These are phyloP conservation scores for Eimeria brunetti DNA, from an alignment of 169 alveolate genomes.

Conservation along the genomic window DNA sequence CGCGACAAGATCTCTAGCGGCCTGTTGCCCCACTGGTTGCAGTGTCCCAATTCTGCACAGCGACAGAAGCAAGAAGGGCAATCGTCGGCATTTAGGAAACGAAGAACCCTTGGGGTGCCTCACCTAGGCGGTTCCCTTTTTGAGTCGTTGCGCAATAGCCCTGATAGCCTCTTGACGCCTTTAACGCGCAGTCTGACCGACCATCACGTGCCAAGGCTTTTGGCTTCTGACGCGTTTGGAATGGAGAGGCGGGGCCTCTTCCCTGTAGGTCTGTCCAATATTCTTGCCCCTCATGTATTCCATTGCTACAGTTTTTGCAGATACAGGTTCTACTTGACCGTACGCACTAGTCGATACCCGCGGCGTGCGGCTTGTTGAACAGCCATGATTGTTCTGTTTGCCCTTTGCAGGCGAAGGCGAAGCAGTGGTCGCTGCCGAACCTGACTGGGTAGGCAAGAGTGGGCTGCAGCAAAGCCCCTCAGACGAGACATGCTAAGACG, in stretches of 20 bases:
- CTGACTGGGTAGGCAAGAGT: slow-evolving; percentile 40
- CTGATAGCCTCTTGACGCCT: slow-evolving; percentile 65
- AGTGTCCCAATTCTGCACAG: slow-evolving; percentile 33
- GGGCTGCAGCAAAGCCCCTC: background rate
- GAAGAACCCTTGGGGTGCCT: slow-evolving; percentile 29
- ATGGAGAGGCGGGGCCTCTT: slow-evolving; percentile 48
- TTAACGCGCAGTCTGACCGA: slow-evolving; percentile 56
- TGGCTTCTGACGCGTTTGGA: slow-evolving; percentile 29
- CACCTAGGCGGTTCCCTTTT: slow-evolving; percentile 52
- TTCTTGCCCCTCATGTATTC: background rate
- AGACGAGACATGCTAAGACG: background rate
- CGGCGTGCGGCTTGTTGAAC: background rate
- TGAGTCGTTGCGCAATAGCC: slow-evolving; percentile 71
- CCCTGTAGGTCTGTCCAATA: slow-evolving; percentile 39
- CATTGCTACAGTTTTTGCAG: background rate
- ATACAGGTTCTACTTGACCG: background rate
- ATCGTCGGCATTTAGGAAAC: background rate
- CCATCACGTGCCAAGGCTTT: slow-evolving; percentile 55
- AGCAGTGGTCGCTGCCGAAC: slow-evolving; percentile 29
- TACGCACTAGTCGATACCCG: background rate
- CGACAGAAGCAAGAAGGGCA: slow-evolving; percentile 41
- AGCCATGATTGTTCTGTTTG: background rate
- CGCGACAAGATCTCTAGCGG: slow-evolving; percentile 75
- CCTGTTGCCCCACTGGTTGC: slow-evolving; percentile 74
- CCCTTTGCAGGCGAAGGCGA: slow-evolving; percentile 26